A percentile compares a stretch with the other conserved stretches of the same genome.
These are phyloP conservation scores for Escovopsis sp. DNA, from an alignment of 2,329 filamentous ascomycete genomes.

Conservation along the genomic window DNA sequence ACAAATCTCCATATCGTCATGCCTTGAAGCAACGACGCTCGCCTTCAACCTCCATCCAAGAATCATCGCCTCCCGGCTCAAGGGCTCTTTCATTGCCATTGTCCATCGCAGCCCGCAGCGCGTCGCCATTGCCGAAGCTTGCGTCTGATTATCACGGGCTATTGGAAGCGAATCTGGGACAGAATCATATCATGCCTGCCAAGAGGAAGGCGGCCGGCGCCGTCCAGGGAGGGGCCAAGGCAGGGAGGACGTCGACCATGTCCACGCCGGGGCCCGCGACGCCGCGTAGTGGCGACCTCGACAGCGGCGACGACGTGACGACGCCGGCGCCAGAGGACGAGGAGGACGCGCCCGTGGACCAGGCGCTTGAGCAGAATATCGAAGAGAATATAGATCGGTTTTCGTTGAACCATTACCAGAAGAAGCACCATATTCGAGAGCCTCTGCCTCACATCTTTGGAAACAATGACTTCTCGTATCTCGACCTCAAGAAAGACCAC, in stretches of 20 bases:
- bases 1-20: no score
- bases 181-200: slow-evolving; percentile 39
- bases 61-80: no score
- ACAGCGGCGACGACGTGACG: slow-evolving; percentile 34
- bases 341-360: slow-evolving; percentile 35
- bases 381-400: slow-evolving; percentile 46
- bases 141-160: no score
- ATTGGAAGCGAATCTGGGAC: no score
- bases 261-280: slow-evolving; percentile 47
- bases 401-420: slow-evolving; percentile 36
- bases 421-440: slow-evolving; percentile 26
- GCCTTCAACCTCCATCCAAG: no score
- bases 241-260: slow-evolving; percentile 37
- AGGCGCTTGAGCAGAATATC: slow-evolving; percentile 36
- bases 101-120: no score
- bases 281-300: slow-evolving; percentile 40
- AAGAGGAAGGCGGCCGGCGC: slow-evolving; percentile 51
- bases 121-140: no score
- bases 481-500: slow-evolving; percentile 76
- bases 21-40: no score
- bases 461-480: slow-evolving; percentile 60
- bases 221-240: slow-evolving; percentile 34
- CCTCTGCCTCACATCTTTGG: slow-evolving; percentile 31
- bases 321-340: slow-evolving; percentile 26
- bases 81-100: no score